phyloP scores from a whole-genome alignment of 164 flowering plant genomes.

The Chimonanthus salicifolius region DNA sequence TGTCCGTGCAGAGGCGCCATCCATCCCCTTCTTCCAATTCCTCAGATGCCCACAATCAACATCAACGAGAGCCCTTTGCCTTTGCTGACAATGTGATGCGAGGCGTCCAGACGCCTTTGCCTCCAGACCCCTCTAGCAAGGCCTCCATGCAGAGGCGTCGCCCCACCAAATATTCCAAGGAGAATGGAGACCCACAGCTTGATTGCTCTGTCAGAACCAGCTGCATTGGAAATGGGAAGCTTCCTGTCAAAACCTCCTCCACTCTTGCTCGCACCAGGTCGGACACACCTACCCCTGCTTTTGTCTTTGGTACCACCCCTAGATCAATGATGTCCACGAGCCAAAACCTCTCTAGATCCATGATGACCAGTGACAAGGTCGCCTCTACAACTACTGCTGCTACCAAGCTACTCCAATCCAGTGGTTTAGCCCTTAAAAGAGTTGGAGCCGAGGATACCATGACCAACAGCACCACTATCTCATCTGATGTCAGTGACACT shows the following conservation, averaged over 20 bases:
- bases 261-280: constrained; percentile 10
- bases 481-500: not conserved
- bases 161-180: not conserved
- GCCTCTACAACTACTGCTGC: constrained; percentile 19
- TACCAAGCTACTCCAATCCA: constrained; percentile 24
- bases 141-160: not conserved
- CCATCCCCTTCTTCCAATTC: not conserved
- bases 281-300: constrained; percentile 16
- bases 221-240: not conserved
- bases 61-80: not conserved
- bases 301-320: not conserved
- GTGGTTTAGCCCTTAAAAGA: not conserved
- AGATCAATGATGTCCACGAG: constrained; percentile 2
- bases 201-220: not conserved
- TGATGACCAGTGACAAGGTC: not conserved
- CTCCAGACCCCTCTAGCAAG: not conserved
- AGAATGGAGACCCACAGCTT: not conserved
- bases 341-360: constrained; percentile 2
- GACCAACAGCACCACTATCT: not conserved
- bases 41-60: not conserved
- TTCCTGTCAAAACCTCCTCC: constrained; percentile 5
- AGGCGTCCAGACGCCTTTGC: not conserved
- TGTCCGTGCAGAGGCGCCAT: constrained; percentile 15
- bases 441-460: constrained; percentile 3
- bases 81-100: not conserved